Evolutionary conservation across 1,139 yeast species (phyloP), one percentile per base, ranked within the genome.

Genomic region (Saccharomyces hybrid): DNA sequence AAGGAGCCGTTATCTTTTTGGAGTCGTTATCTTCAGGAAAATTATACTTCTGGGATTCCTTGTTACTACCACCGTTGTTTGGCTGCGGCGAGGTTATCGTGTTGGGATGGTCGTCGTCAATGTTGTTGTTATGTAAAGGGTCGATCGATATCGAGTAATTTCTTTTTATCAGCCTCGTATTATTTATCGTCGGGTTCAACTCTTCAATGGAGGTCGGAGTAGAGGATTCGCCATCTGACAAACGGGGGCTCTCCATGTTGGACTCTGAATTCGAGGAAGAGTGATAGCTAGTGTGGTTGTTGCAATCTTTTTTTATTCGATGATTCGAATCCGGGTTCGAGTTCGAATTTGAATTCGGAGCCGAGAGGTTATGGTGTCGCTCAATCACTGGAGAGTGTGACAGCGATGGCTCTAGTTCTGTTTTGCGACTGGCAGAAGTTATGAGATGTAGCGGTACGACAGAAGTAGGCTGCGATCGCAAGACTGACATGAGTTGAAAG

Each of bases 201-300:
- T 62, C 65, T 42, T 63, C 66, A n/a, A 62, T 54, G 3, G 65
- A 61, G 11, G 66, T 62, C 8, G 63, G 59, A 4, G 66, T 60
- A 0, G 64, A 59, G 6, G 66, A 62, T 46, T 57, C 60, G 23
- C 56, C 60, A 48, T 57, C 57, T 2, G 59, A 58, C 20, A 53
- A 51, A 46, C 61, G 55, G 6, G 64, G 62, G 41, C 62, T 58
- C 4, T 56, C 64, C 11, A 56, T 47, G 26, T 60, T 60, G 4
- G 62, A 61, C 48, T 60, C 65, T 14, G 63, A 61, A 49, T 59
- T 60, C 14, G 61, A 58, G 5, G 60, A 56, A 3, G 64, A 61
- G 32, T 60, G 62, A 34, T 52, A 57, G 46, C 62, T 59, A 20
- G 61, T 52, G 34, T 59, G 61, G 13, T 53, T 47, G 41, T 53